Evolutionary conservation across 768 basidiomycete genomes (phyloP).

Genomic region (Russula virescens): DNA sequence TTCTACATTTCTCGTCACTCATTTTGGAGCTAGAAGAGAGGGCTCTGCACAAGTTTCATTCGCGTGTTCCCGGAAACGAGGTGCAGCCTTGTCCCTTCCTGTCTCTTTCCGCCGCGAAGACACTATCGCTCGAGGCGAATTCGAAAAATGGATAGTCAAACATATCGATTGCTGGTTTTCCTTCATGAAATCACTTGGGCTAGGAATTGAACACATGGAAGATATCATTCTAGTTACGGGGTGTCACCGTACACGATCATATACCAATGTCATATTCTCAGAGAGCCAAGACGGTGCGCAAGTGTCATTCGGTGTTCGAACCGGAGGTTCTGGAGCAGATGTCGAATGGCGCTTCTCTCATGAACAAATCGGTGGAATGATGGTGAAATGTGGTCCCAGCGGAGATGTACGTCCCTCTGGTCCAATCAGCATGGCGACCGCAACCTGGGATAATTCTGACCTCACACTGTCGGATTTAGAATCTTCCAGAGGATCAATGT

Average conservation of each 20-base stretch:
- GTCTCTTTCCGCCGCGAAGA: neutral
- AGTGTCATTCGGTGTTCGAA: constrained; percentile 4
- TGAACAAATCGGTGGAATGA: neutral
- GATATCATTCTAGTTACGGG: neutral
- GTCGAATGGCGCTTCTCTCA: neutral
- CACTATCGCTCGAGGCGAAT: neutral
- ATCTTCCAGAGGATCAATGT: neutral
- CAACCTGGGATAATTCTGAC: neutral
- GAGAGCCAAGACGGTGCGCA: neutral
- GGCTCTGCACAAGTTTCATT: neutral
- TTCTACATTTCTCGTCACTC: neutral
- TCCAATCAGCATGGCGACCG: neutral
- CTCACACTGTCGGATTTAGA: neutral
- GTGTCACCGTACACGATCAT: neutral
- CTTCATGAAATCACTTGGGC: neutral
- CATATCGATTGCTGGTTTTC: neutral
- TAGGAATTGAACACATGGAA: neutral
- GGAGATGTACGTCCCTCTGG: neutral
- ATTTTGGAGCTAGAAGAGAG: neutral
- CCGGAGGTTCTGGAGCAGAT: neutral
- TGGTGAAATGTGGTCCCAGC: neutral
- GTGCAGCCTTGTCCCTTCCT: neutral
- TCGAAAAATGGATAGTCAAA: neutral
- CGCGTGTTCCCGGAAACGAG: neutral
- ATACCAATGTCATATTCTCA: neutral